Percentiles rank a stretch among this genome's conserved stretches.
Evolutionary conservation across 179 eudicot species (phyloP).

Genomic region (Patellifolia procumbens): DNA sequence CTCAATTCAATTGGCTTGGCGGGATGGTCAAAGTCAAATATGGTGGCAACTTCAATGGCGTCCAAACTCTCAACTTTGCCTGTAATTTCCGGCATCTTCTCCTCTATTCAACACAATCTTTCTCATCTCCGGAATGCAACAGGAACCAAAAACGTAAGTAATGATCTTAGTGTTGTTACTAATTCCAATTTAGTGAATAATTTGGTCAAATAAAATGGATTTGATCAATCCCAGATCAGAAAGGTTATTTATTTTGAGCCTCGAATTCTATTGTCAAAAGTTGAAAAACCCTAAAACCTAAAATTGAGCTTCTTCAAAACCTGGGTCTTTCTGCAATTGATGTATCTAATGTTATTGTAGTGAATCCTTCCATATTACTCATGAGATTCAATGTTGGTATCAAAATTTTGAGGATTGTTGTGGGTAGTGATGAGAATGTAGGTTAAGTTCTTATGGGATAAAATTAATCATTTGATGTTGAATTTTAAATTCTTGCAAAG

Average conservation of each 20-base stretch:
- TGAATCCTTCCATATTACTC: not conserved
- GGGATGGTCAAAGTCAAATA: no score
- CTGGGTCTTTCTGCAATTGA: not conserved
- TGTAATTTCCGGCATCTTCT: no score
- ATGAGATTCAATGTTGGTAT: not conserved
- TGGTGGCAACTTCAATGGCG: no score
- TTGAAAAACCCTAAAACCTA: slow-evolving; percentile 20
- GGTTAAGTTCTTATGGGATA: not conserved
- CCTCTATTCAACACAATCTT: not conserved
- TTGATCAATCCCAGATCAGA: slow-evolving; percentile 5
- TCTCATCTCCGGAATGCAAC: not conserved
- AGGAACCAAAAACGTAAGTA: not conserved
- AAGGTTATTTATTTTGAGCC: not conserved
- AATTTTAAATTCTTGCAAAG: slow-evolving; percentile 5
- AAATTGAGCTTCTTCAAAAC: slow-evolving; percentile 5
- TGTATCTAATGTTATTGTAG: not conserved
- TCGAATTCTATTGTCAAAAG: not conserved
- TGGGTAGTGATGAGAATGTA: not conserved
- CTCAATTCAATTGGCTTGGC: no score
- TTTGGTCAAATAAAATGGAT: not conserved
- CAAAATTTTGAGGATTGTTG: not conserved
- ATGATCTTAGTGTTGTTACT: not conserved
- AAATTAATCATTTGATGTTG: not conserved
- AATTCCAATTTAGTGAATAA: slow-evolving; percentile 11
- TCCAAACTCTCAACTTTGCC: no score